These are phyloP conservation scores for Taxillus chinensis DNA, from an alignment of 164 flowering plant genomes.

Conservation along the genomic window DNA sequence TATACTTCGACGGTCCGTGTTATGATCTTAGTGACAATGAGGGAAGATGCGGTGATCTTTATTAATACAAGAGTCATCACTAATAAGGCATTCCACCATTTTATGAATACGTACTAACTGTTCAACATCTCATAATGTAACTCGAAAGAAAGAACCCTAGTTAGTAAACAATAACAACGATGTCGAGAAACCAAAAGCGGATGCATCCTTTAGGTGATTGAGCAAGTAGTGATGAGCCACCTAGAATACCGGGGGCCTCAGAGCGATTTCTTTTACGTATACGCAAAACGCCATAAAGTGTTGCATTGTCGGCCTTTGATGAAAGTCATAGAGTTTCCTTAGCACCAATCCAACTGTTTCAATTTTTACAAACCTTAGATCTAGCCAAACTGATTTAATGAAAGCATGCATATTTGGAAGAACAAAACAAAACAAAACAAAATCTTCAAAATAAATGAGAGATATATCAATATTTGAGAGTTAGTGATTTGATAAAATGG, in stretches of 20 bases:
- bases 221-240: constrained; percentile 43
- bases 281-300: constrained; percentile 93
- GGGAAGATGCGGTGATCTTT: constrained; percentile 2
- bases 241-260: constrained; percentile 65
- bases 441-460: too few relatives aligned
- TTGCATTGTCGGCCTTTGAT: constrained; percentile 75
- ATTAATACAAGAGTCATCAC: neutral
- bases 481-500: too few relatives aligned
- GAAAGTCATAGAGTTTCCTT: constrained; percentile 10
- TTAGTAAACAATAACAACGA: constrained; percentile 88
- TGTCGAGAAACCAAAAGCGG: constrained; percentile 84
- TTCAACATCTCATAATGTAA: constrained; percentile 90
- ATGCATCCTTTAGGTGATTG: constrained; percentile 32
- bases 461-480: too few relatives aligned
- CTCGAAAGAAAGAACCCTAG: constrained; percentile 89
- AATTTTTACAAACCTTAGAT: constrained; percentile 1
- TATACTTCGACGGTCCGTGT: constrained; percentile 81
- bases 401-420: too few relatives aligned
- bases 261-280: constrained; percentile 83
- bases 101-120: constrained; percentile 36
- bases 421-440: too few relatives aligned
- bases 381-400: too few relatives aligned
- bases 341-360: neutral
- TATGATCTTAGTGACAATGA: constrained; percentile 61
- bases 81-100: neutral